Percentiles rank a stretch among this genome's conserved stretches.
These are phyloP conservation scores for Eucalyptus coolabah DNA, from an alignment of 345 rosid genomes.

Conservation along the genomic window DNA sequence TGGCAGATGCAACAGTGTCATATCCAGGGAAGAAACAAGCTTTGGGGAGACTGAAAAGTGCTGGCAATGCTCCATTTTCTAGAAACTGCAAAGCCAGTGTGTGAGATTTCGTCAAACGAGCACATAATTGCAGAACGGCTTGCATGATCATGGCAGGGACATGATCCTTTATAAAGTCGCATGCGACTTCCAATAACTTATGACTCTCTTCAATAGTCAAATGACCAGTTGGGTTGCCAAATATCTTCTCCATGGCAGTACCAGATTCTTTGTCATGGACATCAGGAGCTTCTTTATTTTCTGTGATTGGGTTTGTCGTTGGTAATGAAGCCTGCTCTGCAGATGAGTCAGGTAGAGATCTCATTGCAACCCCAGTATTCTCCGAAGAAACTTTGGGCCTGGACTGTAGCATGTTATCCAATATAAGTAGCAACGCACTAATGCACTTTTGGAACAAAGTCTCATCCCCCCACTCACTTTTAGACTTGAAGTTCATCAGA, in stretches of 20 bases:
- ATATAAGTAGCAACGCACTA: conserved; percentile 72
- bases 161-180: conserved; percentile 70
- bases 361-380: conserved; percentile 29
- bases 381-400: conserved; percentile 46
- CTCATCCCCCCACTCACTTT: conserved; percentile 34
- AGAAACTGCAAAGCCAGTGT: conserved; percentile 72
- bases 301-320: conserved; percentile 13
- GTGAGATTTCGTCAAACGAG: conserved; percentile 83
- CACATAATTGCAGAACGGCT: conserved; percentile 93
- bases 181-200: conserved; percentile 49
- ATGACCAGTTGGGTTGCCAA: conserved; percentile 82
- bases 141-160: conserved; percentile 91
- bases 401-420: conserved; percentile 76
- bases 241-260: conserved; percentile 35
- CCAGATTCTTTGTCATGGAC: conserved; percentile 30
- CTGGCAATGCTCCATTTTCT: conserved; percentile 68
- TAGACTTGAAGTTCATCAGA: conserved; percentile 49
- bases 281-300: conserved; percentile 31
- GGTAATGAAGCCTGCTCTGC: conserved; percentile 21
- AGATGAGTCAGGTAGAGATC: conserved; percentile 31
- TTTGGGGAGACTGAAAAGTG: conserved; percentile 76
- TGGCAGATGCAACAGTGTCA: conserved; percentile 81
- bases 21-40: conserved; percentile 85
- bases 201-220: conserved; percentile 66
- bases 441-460: conserved; percentile 68